Percentiles rank a stretch among this genome's conserved stretches.
phyloP scores from a whole-genome alignment of 495 filamentous ascomycete genomes.

The Xylaria longipes region DNA sequence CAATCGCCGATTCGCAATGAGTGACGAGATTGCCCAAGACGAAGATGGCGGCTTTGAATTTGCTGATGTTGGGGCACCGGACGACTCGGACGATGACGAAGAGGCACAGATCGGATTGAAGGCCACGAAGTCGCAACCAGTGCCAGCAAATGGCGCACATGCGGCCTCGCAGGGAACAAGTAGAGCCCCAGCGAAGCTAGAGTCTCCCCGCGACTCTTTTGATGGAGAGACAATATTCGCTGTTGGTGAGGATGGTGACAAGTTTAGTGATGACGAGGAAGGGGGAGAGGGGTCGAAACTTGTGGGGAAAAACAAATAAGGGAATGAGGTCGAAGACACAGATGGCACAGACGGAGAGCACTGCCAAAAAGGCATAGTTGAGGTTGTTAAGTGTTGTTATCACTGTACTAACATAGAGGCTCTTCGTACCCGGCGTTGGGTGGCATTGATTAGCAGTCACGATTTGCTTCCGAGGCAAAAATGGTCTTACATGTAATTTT shows the following conservation, averaged over 20 bases:
- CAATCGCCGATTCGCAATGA: conserved; percentile 98
- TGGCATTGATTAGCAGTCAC: conserved; percentile 20
- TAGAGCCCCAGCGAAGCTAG: conserved; percentile 49
- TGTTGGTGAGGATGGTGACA: conserved; percentile 84
- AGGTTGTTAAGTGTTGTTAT: conserved; percentile 23
- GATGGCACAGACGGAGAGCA: background rate
- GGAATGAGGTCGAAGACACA: background rate
- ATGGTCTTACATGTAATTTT: conserved; percentile 9
- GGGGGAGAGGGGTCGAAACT: conserved; percentile 59
- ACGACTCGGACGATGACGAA: conserved; percentile 71
- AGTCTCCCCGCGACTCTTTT: conserved; percentile 68
- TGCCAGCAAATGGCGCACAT: conserved; percentile 14
- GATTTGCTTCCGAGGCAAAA: conserved; percentile 6
- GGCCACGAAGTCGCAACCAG: conserved; percentile 33
- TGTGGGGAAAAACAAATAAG: conserved; percentile 58
- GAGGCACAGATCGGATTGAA: conserved; percentile 51
- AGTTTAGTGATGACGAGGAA: conserved; percentile 55
- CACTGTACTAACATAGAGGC: conserved; percentile 38
- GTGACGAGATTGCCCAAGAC: conserved; percentile 97
- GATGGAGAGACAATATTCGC: conserved; percentile 96
- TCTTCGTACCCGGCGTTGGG: conserved; percentile 36
- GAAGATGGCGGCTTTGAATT: conserved; percentile 97
- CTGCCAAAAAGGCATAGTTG: conserved; percentile 2
- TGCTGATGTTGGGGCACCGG: conserved; percentile 79
- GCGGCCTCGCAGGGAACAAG: conserved; percentile 39